Conservation (phyloP, 2,329 filamentous ascomycete species). For the Didymella pinodella region DNA sequence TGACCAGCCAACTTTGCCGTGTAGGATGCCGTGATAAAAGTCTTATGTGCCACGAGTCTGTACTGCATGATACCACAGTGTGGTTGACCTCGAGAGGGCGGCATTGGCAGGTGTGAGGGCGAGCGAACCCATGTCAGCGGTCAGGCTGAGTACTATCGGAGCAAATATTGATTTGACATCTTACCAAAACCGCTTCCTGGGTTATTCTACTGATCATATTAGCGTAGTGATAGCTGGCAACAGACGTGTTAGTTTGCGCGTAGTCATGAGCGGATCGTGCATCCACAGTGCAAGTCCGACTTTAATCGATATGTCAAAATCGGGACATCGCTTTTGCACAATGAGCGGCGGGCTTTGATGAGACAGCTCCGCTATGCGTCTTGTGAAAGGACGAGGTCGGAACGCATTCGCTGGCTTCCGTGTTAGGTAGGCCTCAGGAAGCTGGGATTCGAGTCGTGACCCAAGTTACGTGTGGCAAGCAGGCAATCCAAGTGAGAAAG, state of each 20-base stretch:
- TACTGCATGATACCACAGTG: not conserved
- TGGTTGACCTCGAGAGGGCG: not conserved
- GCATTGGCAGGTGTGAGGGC: not conserved
- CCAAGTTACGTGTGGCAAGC: not conserved
- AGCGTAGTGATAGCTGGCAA: not conserved
- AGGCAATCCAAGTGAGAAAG: not conserved
- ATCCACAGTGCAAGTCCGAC: not conserved
- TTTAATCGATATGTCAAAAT: not conserved
- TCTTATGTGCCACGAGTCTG: not conserved
- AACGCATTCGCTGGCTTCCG: not conserved
- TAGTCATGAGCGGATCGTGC: not conserved
- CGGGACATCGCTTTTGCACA: not conserved
- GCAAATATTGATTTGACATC: not conserved
- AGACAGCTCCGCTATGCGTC: not conserved
- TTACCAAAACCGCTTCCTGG: not conserved
- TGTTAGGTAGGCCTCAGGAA: not conserved
- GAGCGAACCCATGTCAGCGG: not conserved
- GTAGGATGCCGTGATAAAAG: not conserved
- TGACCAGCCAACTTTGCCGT: not conserved
- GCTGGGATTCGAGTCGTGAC: not conserved
- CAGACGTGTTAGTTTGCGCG: not conserved
- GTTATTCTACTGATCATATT: not conserved
- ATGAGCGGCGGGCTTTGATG: not conserved
- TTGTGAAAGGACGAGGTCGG: not conserved
- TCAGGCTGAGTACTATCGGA: not conserved